Conservation (phyloP, 495 filamentous ascomycete species). For the Alectoria sarmentosa region DNA sequence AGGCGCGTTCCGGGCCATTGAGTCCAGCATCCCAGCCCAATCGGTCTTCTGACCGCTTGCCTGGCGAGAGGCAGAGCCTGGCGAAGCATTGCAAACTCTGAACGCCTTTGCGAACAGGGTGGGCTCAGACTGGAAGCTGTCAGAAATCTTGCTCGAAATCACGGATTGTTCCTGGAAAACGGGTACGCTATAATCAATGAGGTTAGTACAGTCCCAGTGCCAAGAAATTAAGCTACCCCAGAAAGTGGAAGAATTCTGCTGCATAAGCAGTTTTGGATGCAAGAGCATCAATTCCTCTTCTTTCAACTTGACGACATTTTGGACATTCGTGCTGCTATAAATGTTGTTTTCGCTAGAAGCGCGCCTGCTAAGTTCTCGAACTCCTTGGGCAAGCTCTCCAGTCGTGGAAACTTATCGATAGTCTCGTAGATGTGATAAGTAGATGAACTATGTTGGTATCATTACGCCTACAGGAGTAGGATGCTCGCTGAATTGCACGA, state of each 20-base stretch:
- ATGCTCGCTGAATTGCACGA: conserved; percentile 28
- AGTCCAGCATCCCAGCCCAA: conserved; percentile 38
- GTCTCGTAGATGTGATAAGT: background rate
- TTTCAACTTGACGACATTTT: too few relatives aligned
- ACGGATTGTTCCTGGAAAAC: background rate
- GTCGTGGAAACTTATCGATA: background rate
- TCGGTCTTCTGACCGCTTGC: conserved; percentile 44
- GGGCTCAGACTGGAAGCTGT: conserved; percentile 2
- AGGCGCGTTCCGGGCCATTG: conserved; percentile 49
- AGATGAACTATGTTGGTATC: conserved; percentile 18
- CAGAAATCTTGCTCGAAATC: conserved; percentile 5
- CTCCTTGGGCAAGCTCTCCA: background rate
- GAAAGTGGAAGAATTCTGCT: background rate
- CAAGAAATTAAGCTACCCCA: too few relatives aligned
- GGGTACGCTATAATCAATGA: conserved; percentile 5
- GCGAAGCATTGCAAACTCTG: conserved; percentile 58
- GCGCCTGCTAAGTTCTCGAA: background rate
- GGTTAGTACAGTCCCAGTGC: background rate
- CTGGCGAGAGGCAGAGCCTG: conserved; percentile 54
- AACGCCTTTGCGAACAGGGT: background rate
- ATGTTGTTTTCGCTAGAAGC: too few relatives aligned
- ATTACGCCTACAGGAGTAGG: conserved; percentile 1
- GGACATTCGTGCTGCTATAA: too few relatives aligned
- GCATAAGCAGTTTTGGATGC: too few relatives aligned
- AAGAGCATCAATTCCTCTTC: too few relatives aligned